Base-by-base conservation (phyloP, 139 green algal species). In the Chlorella sp. region DNA sequence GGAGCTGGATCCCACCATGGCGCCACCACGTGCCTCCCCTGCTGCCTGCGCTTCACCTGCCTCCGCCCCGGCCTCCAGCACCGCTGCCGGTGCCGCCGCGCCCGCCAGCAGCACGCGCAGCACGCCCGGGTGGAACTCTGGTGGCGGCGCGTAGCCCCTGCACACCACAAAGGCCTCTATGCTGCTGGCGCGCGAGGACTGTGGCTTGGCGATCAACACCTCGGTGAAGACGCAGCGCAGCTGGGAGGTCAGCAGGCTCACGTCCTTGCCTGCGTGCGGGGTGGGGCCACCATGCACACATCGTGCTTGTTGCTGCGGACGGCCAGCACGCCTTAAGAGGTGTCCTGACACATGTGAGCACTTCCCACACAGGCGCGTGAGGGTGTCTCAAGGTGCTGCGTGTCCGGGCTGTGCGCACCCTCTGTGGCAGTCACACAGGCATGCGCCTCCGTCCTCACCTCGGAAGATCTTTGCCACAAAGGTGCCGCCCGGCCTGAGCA, bases 151-250 rank as follows among this genome's bases (percentile, higher is more conserved):
- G 75, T 92, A 98, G 33, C 17, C 10, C 10, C n/a, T 66, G 81
- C 95, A 99, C 33, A 99, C 95, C 59, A 98, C 91, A 77, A 99
- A 99, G 0, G 92, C 87, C 83, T 99, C 95, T 34, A 97, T 93
- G 75, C 83, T 94, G 63, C 90, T 95, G 85, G 96, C 97, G 17
- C 95, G 83, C 71, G 82, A 93, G 82, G 88, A 96, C 70, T 92
- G 93, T 6, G 95, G 95, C 85, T 99, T 99, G 35, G 88, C 85
- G n/a, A 93, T 87, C 30, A 87, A 90, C 1, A 99, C 95, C n/a
- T 91, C 82, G 0, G 79, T 74, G 77, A 99, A 99, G 35, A 99
- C 87, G 0, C 92, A 64, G 29, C 62, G 30, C 35, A 66, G 35
- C 14, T 51, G 49, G 27, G 59, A 42, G 83, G 97, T 97, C 31